Base-by-base conservation (phyloP, 352 stramenopile species). In the Globisporangium barbulae region DNA sequence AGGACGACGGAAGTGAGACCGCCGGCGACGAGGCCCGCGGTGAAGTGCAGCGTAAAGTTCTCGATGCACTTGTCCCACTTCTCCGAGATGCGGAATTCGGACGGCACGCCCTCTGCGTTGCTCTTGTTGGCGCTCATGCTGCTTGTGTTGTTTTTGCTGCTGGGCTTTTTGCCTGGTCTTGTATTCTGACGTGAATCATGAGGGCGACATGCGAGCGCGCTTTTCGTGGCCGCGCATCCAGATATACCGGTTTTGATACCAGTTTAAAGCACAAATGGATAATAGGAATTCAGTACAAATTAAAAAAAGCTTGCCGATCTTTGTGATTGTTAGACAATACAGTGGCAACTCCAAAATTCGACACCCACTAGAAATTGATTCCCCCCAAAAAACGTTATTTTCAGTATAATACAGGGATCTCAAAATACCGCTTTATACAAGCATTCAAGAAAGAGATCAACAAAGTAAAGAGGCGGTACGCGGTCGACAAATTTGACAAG, bases 1-100 rank as follows among this genome's bases (percentile, higher is more conserved):
- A 95, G 71, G 30, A 95, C 86, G 65, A 95, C 68, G 19, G 84
- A 93, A 49, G 86, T 88, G 72, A 95, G 76, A 25, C 86, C 86
- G 52, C 86, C 86, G 44, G 84, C 86, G 42, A 95, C 84, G 47
- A 93, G 83, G 21, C 86, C 86, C 33, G 83, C 83, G 2, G 76
- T 77, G 73, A 95, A 95, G 78, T 95, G 85, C 47, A 95, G 83
- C 64, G 85, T 78, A 57, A 95, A 95, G 73, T 93, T 95, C 72
- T 95, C 86, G 42, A 95, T 74, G 59, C 86, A 95, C 74, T 93
- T 93, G 79, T 95, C 86, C 86, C 86, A 95, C 70, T 95, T 95
- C 75, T 95, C 86, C 30, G 86, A 95, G 77, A 95, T 93, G 68
- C 81, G 80, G 81, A 91, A 95, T 78, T 95, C 86, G 53, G 86